A percentile compares a stretch with the other conserved stretches of the same genome.
phyloP scores from a whole-genome alignment of 352 stramenopile genomes.

The Blastocystis sp. region DNA sequence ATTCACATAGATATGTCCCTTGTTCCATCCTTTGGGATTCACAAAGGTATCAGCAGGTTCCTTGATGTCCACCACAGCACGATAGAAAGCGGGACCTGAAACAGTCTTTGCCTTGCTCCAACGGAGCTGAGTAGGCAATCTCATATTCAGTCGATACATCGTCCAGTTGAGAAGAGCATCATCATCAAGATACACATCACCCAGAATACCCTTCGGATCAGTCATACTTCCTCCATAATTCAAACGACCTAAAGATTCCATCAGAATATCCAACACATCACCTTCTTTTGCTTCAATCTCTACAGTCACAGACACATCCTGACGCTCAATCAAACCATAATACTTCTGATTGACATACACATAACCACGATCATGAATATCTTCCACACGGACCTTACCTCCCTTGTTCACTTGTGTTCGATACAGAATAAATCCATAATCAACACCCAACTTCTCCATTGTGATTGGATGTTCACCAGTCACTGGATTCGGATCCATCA shows the following conservation, averaged over 20 bases:
- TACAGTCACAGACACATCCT: background rate
- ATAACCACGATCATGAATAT: constrained; percentile 60
- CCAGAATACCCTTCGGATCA: constrained; percentile 56
- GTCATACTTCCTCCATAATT: constrained; percentile 63
- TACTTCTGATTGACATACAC: constrained; percentile 57
- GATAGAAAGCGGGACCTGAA: constrained; percentile 48
- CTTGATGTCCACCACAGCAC: background rate
- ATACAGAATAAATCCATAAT: constrained; percentile 64
- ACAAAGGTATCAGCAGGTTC: constrained; percentile 65
- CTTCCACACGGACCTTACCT: constrained; percentile 16
- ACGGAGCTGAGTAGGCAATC: constrained; percentile 18
- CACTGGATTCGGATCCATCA: background rate
- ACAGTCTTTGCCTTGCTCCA: constrained; percentile 23
- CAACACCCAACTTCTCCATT: constrained; percentile 61
- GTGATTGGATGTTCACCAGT: background rate
- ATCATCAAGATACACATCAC: constrained; percentile 35
- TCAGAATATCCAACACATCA: constrained; percentile 62
- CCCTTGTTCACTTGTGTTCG: background rate
- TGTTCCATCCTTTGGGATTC: constrained; percentile 63
- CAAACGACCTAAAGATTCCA: constrained; percentile 65
- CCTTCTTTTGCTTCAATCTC: background rate
- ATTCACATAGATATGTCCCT: constrained; percentile 67
- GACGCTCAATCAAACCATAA: constrained; percentile 19
- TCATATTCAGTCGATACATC: constrained; percentile 39
- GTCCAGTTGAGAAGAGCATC: constrained; percentile 37